Base-by-base conservation (phyloP, 176 grass and related monocot species). In the Dactylis glomerata region DNA sequence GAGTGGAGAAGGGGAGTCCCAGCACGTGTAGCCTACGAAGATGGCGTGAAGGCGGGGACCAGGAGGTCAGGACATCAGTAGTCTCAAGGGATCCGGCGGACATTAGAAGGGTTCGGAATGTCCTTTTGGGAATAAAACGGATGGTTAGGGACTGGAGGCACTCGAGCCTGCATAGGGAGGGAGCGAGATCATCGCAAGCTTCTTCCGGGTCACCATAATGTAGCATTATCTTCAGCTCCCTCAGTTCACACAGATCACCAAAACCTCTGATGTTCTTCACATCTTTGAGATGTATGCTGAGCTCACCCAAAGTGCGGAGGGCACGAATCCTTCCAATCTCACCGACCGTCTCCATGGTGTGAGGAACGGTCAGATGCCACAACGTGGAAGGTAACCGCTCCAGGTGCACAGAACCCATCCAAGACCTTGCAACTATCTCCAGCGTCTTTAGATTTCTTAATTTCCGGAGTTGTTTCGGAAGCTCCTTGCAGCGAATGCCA, bases 401-500 rank as follows among this genome's bases (percentile, higher is more conserved):
- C 36, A 64, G 13, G 19, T 56, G 34, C 0, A 61, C 1, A 16
- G 4, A 4, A 5, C 3, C 28, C n/a, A n/a, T n/a, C n/a, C n/a
- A n/a, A n/a, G n/a, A n/a, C n/a, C n/a, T n/a, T n/a, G n/a, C 57
- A 12, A 61, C 7, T 27, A 75, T 23, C 17, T 87, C 67, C 65
- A 87, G 66, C 15, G 67, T 41, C 36, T 75, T 27, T 23, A 87
- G 51, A 47, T 87, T 30, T 26, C 46, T 9, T 20, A 87, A 30
- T 16, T 51, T 61, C 0, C 1, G 9, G 24, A 82, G 20, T 8
- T 82, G 15, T 8, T 3, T 40, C 11, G 4, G 38, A 1, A 81
- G 12, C 22, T 49, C 8, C 6, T 34, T 5, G 26, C 12, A 62
- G 3, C 1, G 0, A 32, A 83, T 10, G 19, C 54, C 81, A 17